Evolutionary conservation across 108 stramenopile genomes (phyloP), one percentile per base, ranked within the genome.

Genomic region (Stephanodiscus minutulus): DNA sequence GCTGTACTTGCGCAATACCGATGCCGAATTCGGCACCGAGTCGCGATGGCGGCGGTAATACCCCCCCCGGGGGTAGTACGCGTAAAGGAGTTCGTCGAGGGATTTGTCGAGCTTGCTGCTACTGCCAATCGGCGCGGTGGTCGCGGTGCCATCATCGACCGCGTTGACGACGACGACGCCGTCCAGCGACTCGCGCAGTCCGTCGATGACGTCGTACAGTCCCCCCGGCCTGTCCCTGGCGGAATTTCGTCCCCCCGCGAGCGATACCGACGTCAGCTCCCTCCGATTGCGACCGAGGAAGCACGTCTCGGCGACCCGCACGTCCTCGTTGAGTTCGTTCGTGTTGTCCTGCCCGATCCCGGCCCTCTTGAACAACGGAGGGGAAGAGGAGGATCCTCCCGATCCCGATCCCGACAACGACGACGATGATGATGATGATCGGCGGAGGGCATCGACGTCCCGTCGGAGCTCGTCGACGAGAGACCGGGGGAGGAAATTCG

Each of bases 11-110:
- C 90, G 82, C 54, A 88, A 72, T 9, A 85, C 68, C 0, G 82
- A 83, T 10, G 87, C 87, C 5, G 88, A 88, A 52, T 85, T 87
- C 1, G 84, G 74, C 59, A 88, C 79, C 17, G 91, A 87, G 77
- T 92, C 91, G 21, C 83, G 77, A 64, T 92, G 91, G 13, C 88
- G 72, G 46, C 86, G 75, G 66, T 92, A 92, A 60, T 87, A 92
- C 11, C 91, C 91, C 31, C 89, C 89, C 46, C 58, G 50, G 28
- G 91, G 91, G 59, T 92, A 92, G 61, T 87, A 92, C 43, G 86
- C 91, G 68, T 90, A 92, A 36, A 90, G 61, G 41, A 87, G 65
- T 56, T 92, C 88, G 12, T 64, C 59, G 24, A 92, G 67, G 11
- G 71, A 64, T 21, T 39, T 27, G 61, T 89, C 88, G 12, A 83